Evolutionary conservation across 768 basidiomycete genomes (phyloP), one percentile per base, ranked within the genome.

Genomic region (Pisolithus marmoratus): DNA sequence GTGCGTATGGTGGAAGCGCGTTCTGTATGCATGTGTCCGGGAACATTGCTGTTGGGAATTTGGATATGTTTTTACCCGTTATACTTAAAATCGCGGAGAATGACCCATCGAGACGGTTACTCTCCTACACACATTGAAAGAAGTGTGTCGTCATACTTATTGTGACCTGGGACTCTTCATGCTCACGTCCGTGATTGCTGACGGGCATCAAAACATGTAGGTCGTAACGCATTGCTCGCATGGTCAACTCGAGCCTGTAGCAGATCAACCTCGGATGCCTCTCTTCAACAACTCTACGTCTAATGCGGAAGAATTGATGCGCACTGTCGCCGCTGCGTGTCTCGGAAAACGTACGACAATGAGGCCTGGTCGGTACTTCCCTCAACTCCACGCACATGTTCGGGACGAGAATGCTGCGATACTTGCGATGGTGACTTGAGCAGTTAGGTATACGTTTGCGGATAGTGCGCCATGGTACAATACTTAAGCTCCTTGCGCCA

Each of bases 311-410:
- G 95, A 97, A 69, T 88, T 87, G 8, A 88, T 90, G 1, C 76
- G 94, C 46, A 97, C 96, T 63, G 91, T 97, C 36, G 92, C 94
- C 23, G 94, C 96, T 43, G 94, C 95, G 3, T 97, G 94, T 64
- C 79, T 99, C 17, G 96, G 96, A 31, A 96, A 97, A 68, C 76
- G 98, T 26, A 94, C 94, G 0, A 90, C 90, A 0, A 89, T 91
- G 1, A 87, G 94, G 52, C 94, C 96, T 4, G 83, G 85, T 0
- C 84, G 84, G 59, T 99, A 95, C 66, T 75, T 98, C 17, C 91
- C 93, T 2, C 91, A 96, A 61, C 81, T 99, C 9, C 94, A 97
- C 62, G 90, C 80, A 43, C 84, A 85, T 41, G 84, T 90, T 61
- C 74, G 66, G 27, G 88, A 92, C 58, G 65, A 72, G 17, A 84